phyloP scores from a whole-genome alignment of 768 basidiomycete species.

The Cyathus striatus region DNA sequence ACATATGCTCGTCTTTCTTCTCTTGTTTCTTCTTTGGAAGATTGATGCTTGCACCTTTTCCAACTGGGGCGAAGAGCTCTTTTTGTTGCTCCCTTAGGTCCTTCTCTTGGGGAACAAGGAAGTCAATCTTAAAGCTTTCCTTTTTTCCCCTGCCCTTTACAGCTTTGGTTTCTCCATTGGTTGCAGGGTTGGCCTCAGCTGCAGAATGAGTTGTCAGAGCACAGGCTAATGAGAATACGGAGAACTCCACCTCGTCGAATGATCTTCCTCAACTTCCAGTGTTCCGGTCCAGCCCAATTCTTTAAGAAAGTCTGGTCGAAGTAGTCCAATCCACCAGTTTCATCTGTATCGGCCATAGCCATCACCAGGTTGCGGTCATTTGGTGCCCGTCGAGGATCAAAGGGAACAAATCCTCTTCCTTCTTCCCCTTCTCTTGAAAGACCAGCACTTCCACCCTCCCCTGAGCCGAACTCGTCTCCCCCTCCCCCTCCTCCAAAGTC shows the following conservation, averaged over 20 bases:
- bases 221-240: slow-evolving; percentile 1
- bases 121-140: slow-evolving; percentile 80
- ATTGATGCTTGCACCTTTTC: slow-evolving; percentile 65
- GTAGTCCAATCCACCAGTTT: slow-evolving; percentile 70
- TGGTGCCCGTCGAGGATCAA: slow-evolving; percentile 78
- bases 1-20: slow-evolving; percentile 67
- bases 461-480: slow-evolving; percentile 36
- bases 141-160: slow-evolving; percentile 64
- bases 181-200: slow-evolving; percentile 35
- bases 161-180: too few relatives aligned
- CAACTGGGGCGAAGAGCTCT: slow-evolving; percentile 74
- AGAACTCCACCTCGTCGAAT: slow-evolving; percentile 62
- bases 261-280: slow-evolving; percentile 92
- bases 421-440: slow-evolving; percentile 34
- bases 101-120: slow-evolving; percentile 57
- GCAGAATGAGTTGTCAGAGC: slow-evolving; percentile 6
- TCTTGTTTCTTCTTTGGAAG: slow-evolving; percentile 61
- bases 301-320: slow-evolving; percentile 84
- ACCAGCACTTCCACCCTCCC: slow-evolving; percentile 38
- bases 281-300: slow-evolving; percentile 99
- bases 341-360: slow-evolving; percentile 70
- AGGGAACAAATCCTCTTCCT: slow-evolving; percentile 60
- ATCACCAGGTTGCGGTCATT: slow-evolving; percentile 79
- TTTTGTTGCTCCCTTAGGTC: slow-evolving; percentile 56
- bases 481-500: slow-evolving; percentile 8